These are phyloP conservation scores for Myriosclerotinia duriaeana DNA, from an alignment of 2,329 filamentous ascomycete genomes.

Conservation along the genomic window DNA sequence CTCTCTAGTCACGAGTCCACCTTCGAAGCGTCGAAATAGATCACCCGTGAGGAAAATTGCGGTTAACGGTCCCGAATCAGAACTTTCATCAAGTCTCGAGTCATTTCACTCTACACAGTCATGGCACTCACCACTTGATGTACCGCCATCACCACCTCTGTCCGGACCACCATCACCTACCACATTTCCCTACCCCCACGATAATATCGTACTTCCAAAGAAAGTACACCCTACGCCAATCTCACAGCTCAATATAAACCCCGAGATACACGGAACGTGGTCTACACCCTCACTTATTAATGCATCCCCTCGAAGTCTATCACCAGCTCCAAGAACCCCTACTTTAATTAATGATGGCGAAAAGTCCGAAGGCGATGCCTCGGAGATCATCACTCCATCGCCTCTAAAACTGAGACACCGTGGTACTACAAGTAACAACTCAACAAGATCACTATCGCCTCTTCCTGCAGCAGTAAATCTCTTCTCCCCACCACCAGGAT, in stretches of 20 bases:
- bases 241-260: conserved; percentile 41
- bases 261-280: conserved; percentile 34
- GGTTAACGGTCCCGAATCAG: conserved; percentile 36
- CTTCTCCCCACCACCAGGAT: conserved; percentile 52
- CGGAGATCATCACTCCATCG: conserved; percentile 42
- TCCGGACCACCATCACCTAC: conserved; percentile 44
- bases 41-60: conserved; percentile 32
- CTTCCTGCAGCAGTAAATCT: conserved; percentile 68
- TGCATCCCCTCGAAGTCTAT: conserved; percentile 27
- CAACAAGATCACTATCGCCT: conserved; percentile 62
- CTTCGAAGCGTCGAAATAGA: conserved; percentile 41
- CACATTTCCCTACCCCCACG: conserved; percentile 44
- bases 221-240: conserved; percentile 39
- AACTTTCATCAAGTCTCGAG: conserved; percentile 50
- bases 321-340: conserved; percentile 44
- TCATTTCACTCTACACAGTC: conserved; percentile 57
- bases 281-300: conserved; percentile 25
- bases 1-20: conserved; percentile 46
- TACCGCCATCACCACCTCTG: conserved; percentile 48
- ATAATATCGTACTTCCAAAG: conserved; percentile 44
- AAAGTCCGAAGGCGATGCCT: conserved; percentile 42
- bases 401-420: conserved; percentile 48
- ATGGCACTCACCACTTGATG: conserved; percentile 49
- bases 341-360: conserved; percentile 46
- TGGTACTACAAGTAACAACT: conserved; percentile 53